Conservation (phyloP, 768 basidiomycete species). For the Tricholoma matsutake region DNA sequence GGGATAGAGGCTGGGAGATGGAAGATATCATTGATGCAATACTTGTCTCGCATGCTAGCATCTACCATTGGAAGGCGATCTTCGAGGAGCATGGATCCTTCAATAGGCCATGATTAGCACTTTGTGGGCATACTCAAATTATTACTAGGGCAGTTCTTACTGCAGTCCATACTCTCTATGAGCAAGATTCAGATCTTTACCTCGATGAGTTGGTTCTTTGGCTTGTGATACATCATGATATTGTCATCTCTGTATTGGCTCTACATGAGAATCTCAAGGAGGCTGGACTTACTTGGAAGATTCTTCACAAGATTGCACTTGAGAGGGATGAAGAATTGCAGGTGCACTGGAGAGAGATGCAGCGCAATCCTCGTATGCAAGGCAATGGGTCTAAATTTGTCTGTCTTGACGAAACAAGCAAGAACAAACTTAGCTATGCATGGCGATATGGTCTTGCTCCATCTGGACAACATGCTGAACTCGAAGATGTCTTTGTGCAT, state of each 20-base stretch:
- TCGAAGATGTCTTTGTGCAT: slow-evolving; percentile 20
- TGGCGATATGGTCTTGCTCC: slow-evolving; percentile 23
- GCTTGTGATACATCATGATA: background rate
- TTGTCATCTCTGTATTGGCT: background rate
- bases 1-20: too few relatives aligned
- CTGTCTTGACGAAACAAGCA: slow-evolving; percentile 27
- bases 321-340: slow-evolving; percentile 19
- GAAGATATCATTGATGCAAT: too few relatives aligned
- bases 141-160: too few relatives aligned
- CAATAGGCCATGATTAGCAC: too few relatives aligned
- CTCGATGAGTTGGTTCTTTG: background rate
- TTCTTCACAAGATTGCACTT: slow-evolving; percentile 17
- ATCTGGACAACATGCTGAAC: slow-evolving; percentile 16
- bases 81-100: too few relatives aligned
- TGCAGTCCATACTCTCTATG: too few relatives aligned
- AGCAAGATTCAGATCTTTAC: background rate
- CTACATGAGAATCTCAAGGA: background rate
- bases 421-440: slow-evolving; percentile 21
- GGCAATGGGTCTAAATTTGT: slow-evolving; percentile 21
- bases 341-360: slow-evolving; percentile 8
- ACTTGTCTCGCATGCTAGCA: too few relatives aligned
- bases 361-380: slow-evolving; percentile 2
- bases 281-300: too few relatives aligned
- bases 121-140: too few relatives aligned
- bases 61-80: too few relatives aligned